These are phyloP conservation scores for Metarhizium humberi DNA, from an alignment of 2,329 filamentous ascomycete genomes.

Conservation along the genomic window DNA sequence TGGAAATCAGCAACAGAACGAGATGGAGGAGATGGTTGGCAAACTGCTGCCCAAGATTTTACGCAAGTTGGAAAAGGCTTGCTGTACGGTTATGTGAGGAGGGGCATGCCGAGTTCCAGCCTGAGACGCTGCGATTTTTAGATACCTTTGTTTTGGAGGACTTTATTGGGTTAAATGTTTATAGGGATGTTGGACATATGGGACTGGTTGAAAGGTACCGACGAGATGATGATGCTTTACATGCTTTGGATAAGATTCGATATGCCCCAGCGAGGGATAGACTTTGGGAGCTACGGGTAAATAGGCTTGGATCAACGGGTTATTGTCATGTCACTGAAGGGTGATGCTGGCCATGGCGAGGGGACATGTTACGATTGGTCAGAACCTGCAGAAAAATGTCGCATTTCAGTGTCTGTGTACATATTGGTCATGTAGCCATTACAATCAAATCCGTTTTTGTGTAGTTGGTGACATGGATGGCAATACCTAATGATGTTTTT, in stretches of 20 bases:
- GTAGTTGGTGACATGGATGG: too few species aligned
- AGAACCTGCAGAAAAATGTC: too few species aligned
- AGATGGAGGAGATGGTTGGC: constrained; percentile 50
- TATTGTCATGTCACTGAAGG: not conserved
- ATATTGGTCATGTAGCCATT: too few species aligned
- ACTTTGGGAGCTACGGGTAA: not conserved
- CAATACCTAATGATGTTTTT: too few species aligned
- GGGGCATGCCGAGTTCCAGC: too few species aligned
- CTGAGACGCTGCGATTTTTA: not conserved
- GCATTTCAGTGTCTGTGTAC: too few species aligned
- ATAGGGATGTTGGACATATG: not conserved
- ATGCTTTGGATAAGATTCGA: not conserved
- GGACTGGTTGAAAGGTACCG: not conserved
- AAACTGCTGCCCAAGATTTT: constrained; percentile 51
- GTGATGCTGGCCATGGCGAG: not conserved
- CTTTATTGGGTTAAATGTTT: not conserved
- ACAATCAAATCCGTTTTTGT: too few species aligned
- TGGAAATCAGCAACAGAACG: constrained; percentile 35
- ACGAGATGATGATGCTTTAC: not conserved
- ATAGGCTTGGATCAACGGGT: not conserved
- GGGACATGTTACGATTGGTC: not conserved
- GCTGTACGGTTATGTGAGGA: constrained; percentile 66
- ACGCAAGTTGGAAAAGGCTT: constrained; percentile 56
- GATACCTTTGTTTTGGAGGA: not conserved
- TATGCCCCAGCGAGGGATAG: not conserved